Percentiles rank a stretch among this genome's conserved stretches.
These are phyloP conservation scores for Salix viminalis DNA, from an alignment of 345 rosid genomes.

Conservation along the genomic window DNA sequence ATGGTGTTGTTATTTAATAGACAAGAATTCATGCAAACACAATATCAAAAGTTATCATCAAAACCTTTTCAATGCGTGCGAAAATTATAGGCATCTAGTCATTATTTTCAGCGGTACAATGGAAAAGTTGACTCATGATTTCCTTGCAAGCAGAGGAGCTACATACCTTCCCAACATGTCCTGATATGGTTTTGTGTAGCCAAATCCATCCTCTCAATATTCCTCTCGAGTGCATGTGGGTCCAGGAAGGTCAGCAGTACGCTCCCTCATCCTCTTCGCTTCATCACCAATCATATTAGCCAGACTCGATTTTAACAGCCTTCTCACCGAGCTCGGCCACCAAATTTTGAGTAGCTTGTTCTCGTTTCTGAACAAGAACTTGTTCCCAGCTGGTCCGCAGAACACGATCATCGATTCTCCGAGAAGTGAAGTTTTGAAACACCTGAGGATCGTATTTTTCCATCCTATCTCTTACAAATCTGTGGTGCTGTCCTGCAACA, in stretches of 20 bases:
- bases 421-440: constrained; percentile 7
- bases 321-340: constrained; percentile 1
- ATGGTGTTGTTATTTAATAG: background rate
- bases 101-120: no score
- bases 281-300: constrained; percentile 22
- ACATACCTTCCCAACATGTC: constrained; percentile 26
- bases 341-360: constrained; percentile 9
- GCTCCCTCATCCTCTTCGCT: constrained; percentile 18
- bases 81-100: background rate
- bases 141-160: no score
- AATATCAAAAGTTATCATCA: no score
- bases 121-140: background rate
- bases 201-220: constrained; percentile 20
- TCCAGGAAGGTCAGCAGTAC: constrained; percentile 18
- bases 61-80: background rate
- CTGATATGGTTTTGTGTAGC: constrained; percentile 20
- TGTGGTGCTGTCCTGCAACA: background rate
- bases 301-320: constrained; percentile 9
- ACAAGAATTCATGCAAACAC: background rate
- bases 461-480: constrained; percentile 5
- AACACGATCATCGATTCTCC: background rate
- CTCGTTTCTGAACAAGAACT: constrained; percentile 11
- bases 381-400: constrained; percentile 6
- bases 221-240: constrained; percentile 16
- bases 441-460: constrained; percentile 6